These are phyloP conservation scores for Pichia eremophila DNA, from an alignment of 805 yeast species.

Conservation along the genomic window DNA sequence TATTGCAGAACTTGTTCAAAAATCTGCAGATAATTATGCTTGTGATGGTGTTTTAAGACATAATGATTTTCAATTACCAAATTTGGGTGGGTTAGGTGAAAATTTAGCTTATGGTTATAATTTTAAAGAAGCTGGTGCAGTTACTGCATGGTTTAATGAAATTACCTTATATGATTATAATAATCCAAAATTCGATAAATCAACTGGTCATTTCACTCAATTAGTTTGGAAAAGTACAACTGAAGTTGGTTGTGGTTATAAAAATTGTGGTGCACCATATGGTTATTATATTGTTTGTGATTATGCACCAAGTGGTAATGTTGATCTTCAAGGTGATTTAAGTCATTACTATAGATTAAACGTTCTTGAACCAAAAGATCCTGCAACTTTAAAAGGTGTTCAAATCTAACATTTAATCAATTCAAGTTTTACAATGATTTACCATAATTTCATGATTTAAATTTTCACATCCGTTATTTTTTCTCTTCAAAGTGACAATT, in stretches of 20 bases:
- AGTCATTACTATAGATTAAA: slow-evolving; percentile 10
- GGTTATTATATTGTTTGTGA: slow-evolving; percentile 63
- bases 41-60: slow-evolving; percentile 54
- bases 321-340: slow-evolving; percentile 33
- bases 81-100: slow-evolving; percentile 51
- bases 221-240: slow-evolving; percentile 61
- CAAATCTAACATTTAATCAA: not conserved
- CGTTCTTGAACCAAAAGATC: slow-evolving; percentile 18
- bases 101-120: slow-evolving; percentile 70
- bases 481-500: too few species aligned
- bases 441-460: too few species aligned
- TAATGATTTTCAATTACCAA: slow-evolving; percentile 39
- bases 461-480: too few species aligned
- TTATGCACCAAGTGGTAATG: slow-evolving; percentile 68
- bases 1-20: slow-evolving; percentile 46
- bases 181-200: slow-evolving; percentile 35
- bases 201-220: slow-evolving; percentile 78
- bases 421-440: too few species aligned
- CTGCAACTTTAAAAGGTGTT: slow-evolving; percentile 8
- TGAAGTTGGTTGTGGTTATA: slow-evolving; percentile 63
- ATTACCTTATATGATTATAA: slow-evolving; percentile 41
- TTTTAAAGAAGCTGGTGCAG: slow-evolving; percentile 39
- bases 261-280: slow-evolving; percentile 38
- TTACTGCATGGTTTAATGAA: slow-evolving; percentile 72
- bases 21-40: slow-evolving; percentile 44